Conservation (phyloP, 306 rosid genomes). For the Ziziphus jujuba region DNA sequence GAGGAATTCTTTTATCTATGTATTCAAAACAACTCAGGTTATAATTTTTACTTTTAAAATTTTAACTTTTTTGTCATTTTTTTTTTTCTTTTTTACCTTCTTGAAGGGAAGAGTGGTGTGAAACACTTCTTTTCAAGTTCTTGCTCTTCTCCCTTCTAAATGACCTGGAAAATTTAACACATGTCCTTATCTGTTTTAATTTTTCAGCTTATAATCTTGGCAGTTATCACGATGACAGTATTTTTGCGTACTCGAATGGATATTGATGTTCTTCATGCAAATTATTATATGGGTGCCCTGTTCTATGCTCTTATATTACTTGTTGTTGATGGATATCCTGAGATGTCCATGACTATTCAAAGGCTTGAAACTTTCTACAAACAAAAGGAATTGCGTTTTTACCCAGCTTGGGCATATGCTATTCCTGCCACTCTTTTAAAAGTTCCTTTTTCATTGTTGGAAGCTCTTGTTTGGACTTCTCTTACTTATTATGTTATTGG, state of each 20-base stretch:
- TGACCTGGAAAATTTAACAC: no score
- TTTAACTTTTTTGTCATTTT: neutral
- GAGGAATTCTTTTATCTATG: slow-evolving; percentile 67
- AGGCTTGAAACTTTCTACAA: slow-evolving; percentile 45
- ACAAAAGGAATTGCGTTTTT: slow-evolving; percentile 35
- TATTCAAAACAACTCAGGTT: slow-evolving; percentile 75
- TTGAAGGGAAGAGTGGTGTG: neutral
- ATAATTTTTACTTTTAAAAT: slow-evolving; percentile 10
- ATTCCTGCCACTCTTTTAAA: slow-evolving; percentile 38
- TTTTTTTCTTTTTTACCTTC: no score
- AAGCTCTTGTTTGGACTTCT: slow-evolving; percentile 37
- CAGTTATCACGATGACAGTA: slow-evolving; percentile 72
- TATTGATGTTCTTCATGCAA: slow-evolving; percentile 48
- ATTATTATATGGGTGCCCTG: slow-evolving; percentile 67
- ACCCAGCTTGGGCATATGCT: slow-evolving; percentile 52
- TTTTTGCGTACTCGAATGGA: slow-evolving; percentile 57
- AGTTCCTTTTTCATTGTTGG: slow-evolving; percentile 38
- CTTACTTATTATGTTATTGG: slow-evolving; percentile 45
- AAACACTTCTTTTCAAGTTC: no score
- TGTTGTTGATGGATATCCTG: slow-evolving; percentile 78
- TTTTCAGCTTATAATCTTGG: slow-evolving; percentile 61
- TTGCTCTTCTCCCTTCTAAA: no score
- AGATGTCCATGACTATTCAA: slow-evolving; percentile 61
- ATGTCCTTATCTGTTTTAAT: no score
- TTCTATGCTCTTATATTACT: slow-evolving; percentile 65